A percentile compares a stretch with the other conserved stretches of the same genome.
Conservation (phyloP, 768 basidiomycete genomes). For the Lactarius quietus region DNA sequence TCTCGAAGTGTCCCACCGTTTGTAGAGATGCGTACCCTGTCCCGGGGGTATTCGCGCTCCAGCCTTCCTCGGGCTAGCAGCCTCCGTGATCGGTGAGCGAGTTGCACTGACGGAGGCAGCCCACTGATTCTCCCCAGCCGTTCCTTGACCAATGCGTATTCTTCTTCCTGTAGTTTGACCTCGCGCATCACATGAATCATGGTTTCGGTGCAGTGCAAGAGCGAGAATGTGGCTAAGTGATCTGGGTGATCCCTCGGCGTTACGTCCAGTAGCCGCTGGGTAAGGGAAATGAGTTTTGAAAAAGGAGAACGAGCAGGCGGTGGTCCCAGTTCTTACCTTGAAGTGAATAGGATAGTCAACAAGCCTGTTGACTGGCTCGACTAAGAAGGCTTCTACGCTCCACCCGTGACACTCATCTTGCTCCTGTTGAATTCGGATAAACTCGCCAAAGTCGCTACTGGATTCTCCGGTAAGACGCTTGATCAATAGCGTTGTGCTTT, state of each 20-base stretch:
- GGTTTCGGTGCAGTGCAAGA: constrained; percentile 62
- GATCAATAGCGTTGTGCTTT: constrained; percentile 52
- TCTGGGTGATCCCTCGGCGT: constrained; percentile 72
- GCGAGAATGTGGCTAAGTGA: constrained; percentile 62
- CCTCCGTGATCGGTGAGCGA: constrained; percentile 71
- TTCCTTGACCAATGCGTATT: constrained; percentile 70
- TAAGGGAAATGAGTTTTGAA: constrained; percentile 14
- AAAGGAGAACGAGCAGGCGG: neutral
- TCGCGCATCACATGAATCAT: constrained; percentile 77
- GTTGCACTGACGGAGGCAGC: constrained; percentile 46
- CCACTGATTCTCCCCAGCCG: constrained; percentile 59
- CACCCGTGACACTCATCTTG: constrained; percentile 54
- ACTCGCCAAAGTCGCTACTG: constrained; percentile 80
- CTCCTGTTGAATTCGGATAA: constrained; percentile 64
- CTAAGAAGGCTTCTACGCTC: constrained; percentile 62
- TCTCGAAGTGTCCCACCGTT: neutral
- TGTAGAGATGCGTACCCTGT: neutral
- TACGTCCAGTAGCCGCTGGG: constrained; percentile 61
- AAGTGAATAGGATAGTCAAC: constrained; percentile 70
- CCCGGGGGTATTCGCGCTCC: constrained; percentile 40
- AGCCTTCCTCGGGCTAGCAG: constrained; percentile 67
- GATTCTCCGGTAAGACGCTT: constrained; percentile 46
- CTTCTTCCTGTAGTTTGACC: constrained; percentile 82
- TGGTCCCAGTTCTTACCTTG: constrained; percentile 47
- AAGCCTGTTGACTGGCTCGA: constrained; percentile 73